A percentile compares a stretch with the other conserved stretches of the same genome.
Evolutionary conservation across 208 protist genomes (phyloP).

Genomic region (Leishmania gerbilli): DNA sequence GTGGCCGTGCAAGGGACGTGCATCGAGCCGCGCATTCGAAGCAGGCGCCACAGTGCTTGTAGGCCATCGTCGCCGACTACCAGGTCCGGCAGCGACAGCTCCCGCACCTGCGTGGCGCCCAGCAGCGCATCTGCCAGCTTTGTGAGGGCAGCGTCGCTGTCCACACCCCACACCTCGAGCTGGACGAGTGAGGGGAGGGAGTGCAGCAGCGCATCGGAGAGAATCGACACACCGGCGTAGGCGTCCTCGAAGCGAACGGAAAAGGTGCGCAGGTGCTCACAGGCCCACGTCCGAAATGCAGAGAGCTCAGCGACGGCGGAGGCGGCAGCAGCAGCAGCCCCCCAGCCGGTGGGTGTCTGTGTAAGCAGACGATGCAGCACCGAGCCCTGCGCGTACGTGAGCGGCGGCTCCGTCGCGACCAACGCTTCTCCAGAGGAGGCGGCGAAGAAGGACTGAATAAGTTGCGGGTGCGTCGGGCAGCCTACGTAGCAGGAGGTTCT

Average conservation of each 20-base stretch:
- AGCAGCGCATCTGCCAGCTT: constrained; percentile 10
- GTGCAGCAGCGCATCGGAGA: constrained; percentile 6
- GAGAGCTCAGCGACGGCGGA: background rate
- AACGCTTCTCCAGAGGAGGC: constrained; percentile 4
- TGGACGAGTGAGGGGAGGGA: constrained; percentile 7
- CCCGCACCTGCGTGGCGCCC: constrained; percentile 7
- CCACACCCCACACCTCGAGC: constrained; percentile 1
- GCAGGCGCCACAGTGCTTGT: constrained; percentile 3
- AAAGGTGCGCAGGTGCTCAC: constrained; percentile 6
- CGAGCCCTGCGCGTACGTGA: constrained; percentile 12
- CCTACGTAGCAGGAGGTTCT: constrained; percentile 9
- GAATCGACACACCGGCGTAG: background rate
- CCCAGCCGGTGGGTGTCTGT: background rate
- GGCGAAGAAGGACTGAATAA: constrained; percentile 8
- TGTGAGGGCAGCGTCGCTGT: background rate
- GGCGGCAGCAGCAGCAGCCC: background rate
- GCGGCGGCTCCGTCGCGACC: constrained; percentile 12
- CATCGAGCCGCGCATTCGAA: constrained; percentile 1
- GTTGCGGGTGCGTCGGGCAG: constrained; percentile 13
- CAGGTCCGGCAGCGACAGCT: constrained; percentile 12
- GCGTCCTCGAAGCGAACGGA: constrained; percentile 10
- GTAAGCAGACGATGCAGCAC: constrained; percentile 7
- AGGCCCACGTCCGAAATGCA: constrained; percentile 5
- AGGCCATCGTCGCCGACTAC: constrained; percentile 8
- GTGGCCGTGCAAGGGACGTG: background rate